These are phyloP conservation scores for Rhazya stricta DNA, from an alignment of 257 asterid species.

Conservation along the genomic window DNA sequence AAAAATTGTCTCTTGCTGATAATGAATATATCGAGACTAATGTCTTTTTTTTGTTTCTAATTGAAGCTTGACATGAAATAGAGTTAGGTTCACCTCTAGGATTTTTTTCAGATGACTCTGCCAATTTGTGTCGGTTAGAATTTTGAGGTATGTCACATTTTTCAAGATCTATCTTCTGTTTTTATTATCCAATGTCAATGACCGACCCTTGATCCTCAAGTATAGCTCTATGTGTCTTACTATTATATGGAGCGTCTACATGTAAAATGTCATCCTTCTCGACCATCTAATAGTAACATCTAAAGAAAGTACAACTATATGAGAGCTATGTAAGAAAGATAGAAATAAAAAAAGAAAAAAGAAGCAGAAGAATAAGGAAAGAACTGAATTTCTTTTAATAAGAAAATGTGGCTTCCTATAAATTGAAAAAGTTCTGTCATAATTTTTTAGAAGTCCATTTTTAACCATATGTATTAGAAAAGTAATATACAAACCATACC, in stretches of 20 bases:
- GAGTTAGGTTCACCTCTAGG: slow-evolving; percentile 10
- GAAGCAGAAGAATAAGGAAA: too few relatives aligned
- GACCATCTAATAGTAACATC: slow-evolving; percentile 17
- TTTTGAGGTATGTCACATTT: slow-evolving; percentile 18
- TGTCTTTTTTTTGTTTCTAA: background rate
- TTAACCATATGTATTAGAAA: background rate
- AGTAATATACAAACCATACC: slow-evolving; percentile 30
- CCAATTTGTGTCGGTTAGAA: slow-evolving; percentile 10
- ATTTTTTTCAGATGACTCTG: slow-evolving; percentile 16
- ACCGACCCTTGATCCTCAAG: slow-evolving; percentile 24
- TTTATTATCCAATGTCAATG: slow-evolving; percentile 21
- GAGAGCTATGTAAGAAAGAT: background rate
- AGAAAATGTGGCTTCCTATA: background rate
- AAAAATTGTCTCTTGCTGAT: slow-evolving; percentile 1
- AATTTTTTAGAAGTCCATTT: background rate
- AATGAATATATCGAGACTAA: background rate
- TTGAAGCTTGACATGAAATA: background rate
- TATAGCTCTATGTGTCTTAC: slow-evolving; percentile 24
- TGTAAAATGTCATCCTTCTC: slow-evolving; percentile 10
- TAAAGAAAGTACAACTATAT: slow-evolving; percentile 5
- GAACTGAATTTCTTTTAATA: too few relatives aligned
- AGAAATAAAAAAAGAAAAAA: background rate
- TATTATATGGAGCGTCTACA: slow-evolving; percentile 31
- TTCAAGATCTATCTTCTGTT: slow-evolving; percentile 5
- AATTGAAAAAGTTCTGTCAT: background rate